Evolutionary conservation across 1,284 basidiomycete species (phyloP).

Genomic region (Rhodotorula sp.): DNA sequence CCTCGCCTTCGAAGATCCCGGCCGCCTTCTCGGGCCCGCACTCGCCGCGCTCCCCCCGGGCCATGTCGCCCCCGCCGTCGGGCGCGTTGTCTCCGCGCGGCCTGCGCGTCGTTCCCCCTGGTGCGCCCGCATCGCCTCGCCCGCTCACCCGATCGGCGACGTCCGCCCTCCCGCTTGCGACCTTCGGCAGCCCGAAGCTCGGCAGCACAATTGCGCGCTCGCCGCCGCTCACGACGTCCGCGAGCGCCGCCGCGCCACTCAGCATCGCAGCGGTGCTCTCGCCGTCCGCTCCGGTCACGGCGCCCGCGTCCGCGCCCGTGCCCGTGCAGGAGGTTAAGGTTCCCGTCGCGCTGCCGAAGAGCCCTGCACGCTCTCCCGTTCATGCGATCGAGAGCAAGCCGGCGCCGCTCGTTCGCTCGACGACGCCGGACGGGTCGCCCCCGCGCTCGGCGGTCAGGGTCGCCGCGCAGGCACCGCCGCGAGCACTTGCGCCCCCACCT

Average conservation of each 20-base stretch:
- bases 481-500: neutral
- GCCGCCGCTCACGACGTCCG: neutral
- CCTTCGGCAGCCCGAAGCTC: constrained; percentile 23
- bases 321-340: constrained; percentile 1
- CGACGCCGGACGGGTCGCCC: constrained; percentile 19
- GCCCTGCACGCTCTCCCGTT: constrained; percentile 2
- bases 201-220: constrained; percentile 13
- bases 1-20: constrained; percentile 32
- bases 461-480: neutral
- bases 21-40: constrained; percentile 10
- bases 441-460: neutral
- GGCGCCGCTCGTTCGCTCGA: constrained; percentile 4
- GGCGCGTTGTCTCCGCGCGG: constrained; percentile 9
- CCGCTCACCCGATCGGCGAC: constrained; percentile 21
- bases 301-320: neutral
- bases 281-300: neutral
- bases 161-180: constrained; percentile 25
- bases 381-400: constrained; percentile 5
- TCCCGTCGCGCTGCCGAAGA: neutral
- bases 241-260: neutral
- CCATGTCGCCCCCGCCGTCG: constrained; percentile 11
- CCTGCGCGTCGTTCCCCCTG: constrained; percentile 19
- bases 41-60: constrained; percentile 1
- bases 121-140: constrained; percentile 15
- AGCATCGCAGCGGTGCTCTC: constrained; percentile 2